phyloP scores from a whole-genome alignment of 1,139 yeast genomes.

The Yamadazyma epiphylla region DNA sequence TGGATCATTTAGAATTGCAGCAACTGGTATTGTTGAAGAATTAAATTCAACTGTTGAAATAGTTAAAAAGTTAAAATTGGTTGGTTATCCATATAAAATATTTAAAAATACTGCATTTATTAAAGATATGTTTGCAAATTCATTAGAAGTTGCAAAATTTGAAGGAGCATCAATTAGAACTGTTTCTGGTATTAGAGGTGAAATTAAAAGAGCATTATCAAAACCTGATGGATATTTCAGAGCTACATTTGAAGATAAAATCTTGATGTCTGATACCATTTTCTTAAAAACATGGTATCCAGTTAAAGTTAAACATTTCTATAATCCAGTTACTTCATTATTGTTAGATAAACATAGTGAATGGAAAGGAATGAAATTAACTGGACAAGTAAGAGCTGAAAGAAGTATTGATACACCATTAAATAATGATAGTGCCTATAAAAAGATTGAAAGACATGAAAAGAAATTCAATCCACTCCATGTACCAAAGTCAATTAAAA shows the following conservation, averaged over 20 bases:
- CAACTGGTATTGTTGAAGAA: constrained; percentile 96
- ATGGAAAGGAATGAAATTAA: constrained; percentile 96
- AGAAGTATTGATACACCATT: constrained; percentile 63
- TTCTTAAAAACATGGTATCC: constrained; percentile 97
- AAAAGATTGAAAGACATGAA: constrained; percentile 80
- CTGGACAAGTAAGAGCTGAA: constrained; percentile 89
- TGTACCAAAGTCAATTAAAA: constrained; percentile 76
- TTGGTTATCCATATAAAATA: constrained; percentile 91
- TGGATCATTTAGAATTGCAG: constrained; percentile 90
- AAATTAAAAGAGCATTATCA: constrained; percentile 88
- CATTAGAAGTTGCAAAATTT: constrained; percentile 93
- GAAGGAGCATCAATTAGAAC: constrained; percentile 98
- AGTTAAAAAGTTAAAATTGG: constrained; percentile 91
- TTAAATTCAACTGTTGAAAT: constrained; percentile 87
- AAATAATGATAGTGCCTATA: constrained; percentile 64
- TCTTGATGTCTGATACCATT: constrained; percentile 83
- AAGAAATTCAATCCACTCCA: constrained; percentile 82
- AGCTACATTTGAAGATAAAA: constrained; percentile 97
- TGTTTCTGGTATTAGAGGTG: constrained; percentile 96
- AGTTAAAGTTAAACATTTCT: constrained; percentile 81
- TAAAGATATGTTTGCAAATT: constrained; percentile 90
- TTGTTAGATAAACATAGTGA: constrained; percentile 69
- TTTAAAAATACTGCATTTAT: constrained; percentile 96
- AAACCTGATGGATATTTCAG: constrained; percentile 96
- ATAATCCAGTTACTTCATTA: constrained; percentile 93